Base-by-base conservation (phyloP, 2,329 filamentous ascomycete genomes). In the Exophiala calicioides region DNA sequence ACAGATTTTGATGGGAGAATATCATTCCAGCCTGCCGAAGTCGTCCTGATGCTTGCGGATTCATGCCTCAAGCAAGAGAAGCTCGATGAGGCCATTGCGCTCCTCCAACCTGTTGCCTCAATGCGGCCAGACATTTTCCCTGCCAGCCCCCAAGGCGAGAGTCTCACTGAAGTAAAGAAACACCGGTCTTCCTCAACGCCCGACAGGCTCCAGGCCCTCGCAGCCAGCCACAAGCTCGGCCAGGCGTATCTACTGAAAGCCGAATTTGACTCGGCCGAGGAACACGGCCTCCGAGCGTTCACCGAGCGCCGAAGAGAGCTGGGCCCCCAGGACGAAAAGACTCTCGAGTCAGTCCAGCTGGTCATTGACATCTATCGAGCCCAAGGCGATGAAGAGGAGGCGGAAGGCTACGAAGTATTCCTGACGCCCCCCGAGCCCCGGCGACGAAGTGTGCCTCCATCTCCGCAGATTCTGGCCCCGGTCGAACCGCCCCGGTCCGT, bases 341-440 rank as follows among this genome's bases (percentile, higher is more conserved):
- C 53, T 7, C 27, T 50, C 4, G 55, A 58, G 19, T 56, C 55
- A 5, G 53, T 58, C 8, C 38, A 36, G 21, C 34, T 56, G 13
- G 47, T 58, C 30, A 56, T 58, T 20, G 53, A 56, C 20, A 50
- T 56, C 26, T 58, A 54, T 37, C 40, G 40, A 39, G 42, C 50
- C 2, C 47, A 50, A 31, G 53, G 53, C 3, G 47, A 54, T 24
- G 45, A 52, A 21, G 55, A 55, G 29, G 47, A 48, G 30, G 55
- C 52, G 5, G 50, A 58, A 47, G 55, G 52, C 6, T 48, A 53
- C 29, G 38, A 52, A 36, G 34, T 50, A 4, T 58, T 58, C 32
- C 39, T 58, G 12, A 30, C 47, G 5, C 52, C 55, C 18, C 32
- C 43, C 2, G 43, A 52, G 39, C 44, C 37, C 20, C 10, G 21